A percentile compares a stretch with the other conserved stretches of the same genome.
These are phyloP conservation scores for Andalucia godoyi DNA, from an alignment of 78 protist genomes.

Conservation along the genomic window DNA sequence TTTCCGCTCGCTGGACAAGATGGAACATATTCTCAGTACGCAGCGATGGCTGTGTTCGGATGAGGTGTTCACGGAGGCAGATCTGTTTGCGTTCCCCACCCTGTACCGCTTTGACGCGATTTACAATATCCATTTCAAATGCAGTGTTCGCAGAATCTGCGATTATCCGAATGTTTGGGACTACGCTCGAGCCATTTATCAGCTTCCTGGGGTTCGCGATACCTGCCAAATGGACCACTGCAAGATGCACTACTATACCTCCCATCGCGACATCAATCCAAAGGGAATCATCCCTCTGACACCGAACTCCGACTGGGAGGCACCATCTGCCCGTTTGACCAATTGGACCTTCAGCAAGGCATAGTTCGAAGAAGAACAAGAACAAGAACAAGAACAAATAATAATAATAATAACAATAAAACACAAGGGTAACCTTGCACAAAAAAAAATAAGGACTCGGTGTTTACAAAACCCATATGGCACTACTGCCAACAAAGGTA, in stretches of 20 bases:
- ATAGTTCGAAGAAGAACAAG: no score
- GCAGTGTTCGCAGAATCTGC: constrained; percentile 22
- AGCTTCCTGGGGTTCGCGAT: background rate
- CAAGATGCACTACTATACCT: constrained; percentile 39
- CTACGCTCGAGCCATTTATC: constrained; percentile 51
- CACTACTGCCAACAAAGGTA: no score
- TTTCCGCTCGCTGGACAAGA: constrained; percentile 42
- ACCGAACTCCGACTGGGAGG: no score
- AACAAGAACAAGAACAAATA: no score
- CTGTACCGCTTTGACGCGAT: constrained; percentile 77
- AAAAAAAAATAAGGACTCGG: no score
- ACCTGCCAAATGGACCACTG: constrained; percentile 59
- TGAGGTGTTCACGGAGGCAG: constrained; percentile 59
- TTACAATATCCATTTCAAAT: constrained; percentile 63
- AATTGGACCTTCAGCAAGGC: no score
- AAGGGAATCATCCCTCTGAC: constrained; percentile 44
- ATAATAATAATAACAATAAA: no score
- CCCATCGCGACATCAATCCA: constrained; percentile 49
- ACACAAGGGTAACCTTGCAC: no score
- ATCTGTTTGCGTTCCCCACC: constrained; percentile 69
- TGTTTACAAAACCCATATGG: no score
- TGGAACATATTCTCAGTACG: constrained; percentile 44
- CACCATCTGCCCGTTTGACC: no score
- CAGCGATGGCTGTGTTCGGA: constrained; percentile 37
- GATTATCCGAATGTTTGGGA: constrained; percentile 56